phyloP scores from a whole-genome alignment of 495 filamentous ascomycete genomes.

The Aspergillus panamensis region DNA sequence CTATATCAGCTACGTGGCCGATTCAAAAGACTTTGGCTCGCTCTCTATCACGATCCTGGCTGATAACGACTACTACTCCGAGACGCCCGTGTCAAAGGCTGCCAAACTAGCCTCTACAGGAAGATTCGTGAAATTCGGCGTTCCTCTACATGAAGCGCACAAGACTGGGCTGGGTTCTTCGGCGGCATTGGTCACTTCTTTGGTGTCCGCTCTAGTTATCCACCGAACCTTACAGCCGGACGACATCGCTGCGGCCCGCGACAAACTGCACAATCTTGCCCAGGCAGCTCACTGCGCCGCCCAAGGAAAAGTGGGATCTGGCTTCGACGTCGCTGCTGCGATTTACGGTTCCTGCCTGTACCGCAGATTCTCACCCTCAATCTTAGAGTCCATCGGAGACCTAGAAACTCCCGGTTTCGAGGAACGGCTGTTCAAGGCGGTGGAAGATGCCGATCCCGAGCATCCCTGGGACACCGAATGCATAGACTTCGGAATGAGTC shows the following conservation, averaged over 20 bases:
- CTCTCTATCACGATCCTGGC: constrained; percentile 82
- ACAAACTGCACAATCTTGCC: constrained; percentile 80
- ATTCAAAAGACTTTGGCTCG: constrained; percentile 58
- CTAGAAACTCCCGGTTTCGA: constrained; percentile 62
- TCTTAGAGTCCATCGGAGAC: constrained; percentile 64
- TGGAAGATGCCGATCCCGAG: constrained; percentile 53
- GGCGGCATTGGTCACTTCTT: constrained; percentile 87
- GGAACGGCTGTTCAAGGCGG: constrained; percentile 55
- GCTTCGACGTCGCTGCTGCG: constrained; percentile 94
- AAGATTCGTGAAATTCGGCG: constrained; percentile 71
- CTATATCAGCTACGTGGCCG: constrained; percentile 60
- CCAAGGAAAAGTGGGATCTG: constrained; percentile 92
- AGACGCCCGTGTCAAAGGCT: constrained; percentile 46
- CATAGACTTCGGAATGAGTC: constrained; percentile 55
- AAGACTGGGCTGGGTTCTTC: constrained; percentile 97
- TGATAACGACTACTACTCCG: constrained; percentile 95
- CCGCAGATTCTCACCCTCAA: constrained; percentile 78
- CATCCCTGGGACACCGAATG: constrained; percentile 76
- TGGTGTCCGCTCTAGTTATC: constrained; percentile 74
- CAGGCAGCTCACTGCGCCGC: constrained; percentile 93
- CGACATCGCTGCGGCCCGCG: constrained; percentile 50
- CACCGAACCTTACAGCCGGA: constrained; percentile 69
- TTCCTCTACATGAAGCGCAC: constrained; percentile 73
- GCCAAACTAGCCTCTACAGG: constrained; percentile 22
- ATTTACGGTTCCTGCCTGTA: constrained; percentile 89